Base-by-base conservation (phyloP, 2,329 filamentous ascomycete genomes). In the Lachnum nothofagi region DNA sequence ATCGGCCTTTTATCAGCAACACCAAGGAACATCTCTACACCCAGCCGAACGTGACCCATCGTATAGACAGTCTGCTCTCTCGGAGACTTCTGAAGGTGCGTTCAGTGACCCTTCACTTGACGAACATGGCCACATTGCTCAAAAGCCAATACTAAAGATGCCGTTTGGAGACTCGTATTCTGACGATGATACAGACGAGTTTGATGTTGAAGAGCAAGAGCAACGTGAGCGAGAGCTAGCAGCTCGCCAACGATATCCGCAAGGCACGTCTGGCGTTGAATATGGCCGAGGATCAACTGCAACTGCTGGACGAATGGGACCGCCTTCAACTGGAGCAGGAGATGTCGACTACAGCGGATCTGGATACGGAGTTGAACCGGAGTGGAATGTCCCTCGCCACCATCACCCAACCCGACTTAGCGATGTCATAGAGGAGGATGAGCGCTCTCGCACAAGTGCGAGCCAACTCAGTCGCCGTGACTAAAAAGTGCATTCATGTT, bases 391-490 rank as follows among this genome's bases (percentile, higher is more conserved):
- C 54, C 83, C 85, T 20, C 78, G 83, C 48, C 90, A 95, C 67
- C 88, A 93, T 58, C 89, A 95, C 68, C 90, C 90, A 0, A 95
- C 90, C 7, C 75, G 91, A 48, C 72, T 95, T 54, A 95, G 89
- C 66, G 90, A 95, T 68, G 90, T 95, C 23, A 77, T 93, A 63
- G 89, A 89, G 63, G 85, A 94, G 55, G 88, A 93, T 58, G 88
- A 94, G 68, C 76, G 82, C 43, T 88, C 86, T 64, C 79, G 86
- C 19, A 88, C 85, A 12, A 87, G 85, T 58, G 82, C 62, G 1
- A 63, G 60, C 39, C 61, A 63, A 40, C 45, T 63, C 17, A 63
- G 61, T 42, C 54, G 62, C 33, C 51, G 59, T 8, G 52, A 54
- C 10, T 54, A 40, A 53, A 25, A 39, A 39, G 37, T 39, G 16